Percentiles rank a stretch among this genome's conserved stretches.
phyloP scores from a whole-genome alignment of 176 grass and related monocot species.

The Carex pumila region DNA sequence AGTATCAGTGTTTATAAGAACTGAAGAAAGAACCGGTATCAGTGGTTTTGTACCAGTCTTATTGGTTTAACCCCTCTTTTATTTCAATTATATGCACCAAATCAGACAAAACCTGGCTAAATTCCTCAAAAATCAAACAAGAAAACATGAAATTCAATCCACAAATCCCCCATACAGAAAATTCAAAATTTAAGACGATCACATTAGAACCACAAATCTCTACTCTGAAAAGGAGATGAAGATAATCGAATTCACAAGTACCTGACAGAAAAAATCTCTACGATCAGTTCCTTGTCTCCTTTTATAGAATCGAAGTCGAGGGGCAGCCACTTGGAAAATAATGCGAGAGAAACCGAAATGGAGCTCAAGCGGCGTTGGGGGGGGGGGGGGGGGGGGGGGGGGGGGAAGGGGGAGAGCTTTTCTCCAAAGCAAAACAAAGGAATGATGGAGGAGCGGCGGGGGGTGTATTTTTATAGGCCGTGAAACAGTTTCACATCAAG shows the following conservation, averaged over 20 bases:
- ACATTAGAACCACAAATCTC: not conserved
- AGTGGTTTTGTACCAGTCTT: no score
- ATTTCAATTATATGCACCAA: not conserved
- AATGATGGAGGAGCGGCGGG: not conserved
- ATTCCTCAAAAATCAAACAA: not conserved
- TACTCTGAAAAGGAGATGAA: not conserved
- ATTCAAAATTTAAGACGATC: not conserved
- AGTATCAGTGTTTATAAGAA: no score
- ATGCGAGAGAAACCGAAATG: no score
- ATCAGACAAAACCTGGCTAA: not conserved
- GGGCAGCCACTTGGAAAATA: no score
- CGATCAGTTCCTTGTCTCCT: not conserved
- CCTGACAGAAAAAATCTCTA: not conserved
- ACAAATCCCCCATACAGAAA: not conserved
- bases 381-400: no score
- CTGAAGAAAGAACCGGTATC: no score
- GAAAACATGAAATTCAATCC: not conserved
- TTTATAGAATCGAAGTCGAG: no score
- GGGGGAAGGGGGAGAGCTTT: not conserved
- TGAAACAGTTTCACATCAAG: not conserved
- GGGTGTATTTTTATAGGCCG: constrained; percentile 20
- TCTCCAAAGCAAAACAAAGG: not conserved
- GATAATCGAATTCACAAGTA: not conserved
- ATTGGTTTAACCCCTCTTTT: no score
- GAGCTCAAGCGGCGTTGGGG: no score